Conservation (phyloP, 2,329 filamentous ascomycete species). For the Fonsecaea pugnacius region DNA sequence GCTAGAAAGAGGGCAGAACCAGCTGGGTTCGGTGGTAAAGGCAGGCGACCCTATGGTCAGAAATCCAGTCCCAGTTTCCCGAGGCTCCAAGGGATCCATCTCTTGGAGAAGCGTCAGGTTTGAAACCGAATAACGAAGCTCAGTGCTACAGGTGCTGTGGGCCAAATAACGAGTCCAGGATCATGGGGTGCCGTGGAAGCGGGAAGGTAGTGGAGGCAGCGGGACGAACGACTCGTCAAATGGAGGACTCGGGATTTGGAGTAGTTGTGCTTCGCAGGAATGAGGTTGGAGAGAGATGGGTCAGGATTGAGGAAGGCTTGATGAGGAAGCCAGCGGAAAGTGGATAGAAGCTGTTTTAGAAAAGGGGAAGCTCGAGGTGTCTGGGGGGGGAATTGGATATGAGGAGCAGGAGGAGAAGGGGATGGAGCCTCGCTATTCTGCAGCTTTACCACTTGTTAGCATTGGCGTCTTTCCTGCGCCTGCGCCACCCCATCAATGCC, state of each 20-base stretch:
- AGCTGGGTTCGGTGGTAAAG: not conserved
- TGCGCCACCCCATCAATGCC: not conserved
- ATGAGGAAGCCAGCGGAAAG: constrained; percentile 1
- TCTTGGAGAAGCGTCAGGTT: not conserved
- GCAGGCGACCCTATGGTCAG: not conserved
- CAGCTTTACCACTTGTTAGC: not conserved
- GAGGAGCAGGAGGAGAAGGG: not conserved
- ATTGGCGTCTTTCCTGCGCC: no score
- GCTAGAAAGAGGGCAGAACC: not conserved
- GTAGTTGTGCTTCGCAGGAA: not conserved
- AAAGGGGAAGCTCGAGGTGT: not conserved
- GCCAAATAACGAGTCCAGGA: not conserved
- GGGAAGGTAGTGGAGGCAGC: constrained; percentile 5
- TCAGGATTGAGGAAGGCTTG: not conserved
- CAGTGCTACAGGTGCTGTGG: not conserved
- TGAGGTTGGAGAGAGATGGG: not conserved
- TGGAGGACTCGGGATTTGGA: not conserved
- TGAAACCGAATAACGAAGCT: constrained; percentile 3
- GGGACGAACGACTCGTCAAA: not conserved
- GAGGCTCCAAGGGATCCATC: constrained; percentile 5
- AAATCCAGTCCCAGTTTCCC: constrained; percentile 12
- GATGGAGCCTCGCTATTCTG: constrained; percentile 2
- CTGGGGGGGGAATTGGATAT: not conserved
- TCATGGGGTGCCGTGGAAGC: constrained; percentile 14
- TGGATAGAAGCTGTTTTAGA: not conserved